Evolutionary conservation across 140 eudicot species (phyloP).

Genomic region (Anethum foeniculum): DNA sequence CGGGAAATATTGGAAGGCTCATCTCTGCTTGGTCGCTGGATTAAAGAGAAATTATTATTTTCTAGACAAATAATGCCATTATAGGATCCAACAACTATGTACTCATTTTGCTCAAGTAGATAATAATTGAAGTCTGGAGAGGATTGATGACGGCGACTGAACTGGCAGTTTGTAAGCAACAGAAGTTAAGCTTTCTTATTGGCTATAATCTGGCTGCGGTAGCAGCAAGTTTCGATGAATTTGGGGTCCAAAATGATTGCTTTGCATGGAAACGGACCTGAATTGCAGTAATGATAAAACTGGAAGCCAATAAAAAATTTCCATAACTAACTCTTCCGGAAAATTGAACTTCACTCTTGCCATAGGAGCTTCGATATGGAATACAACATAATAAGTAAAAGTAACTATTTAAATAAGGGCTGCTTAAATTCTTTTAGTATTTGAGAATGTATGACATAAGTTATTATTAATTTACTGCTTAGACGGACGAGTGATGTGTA

Average conservation of each 20-base stretch:
- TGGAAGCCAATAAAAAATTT: neutral
- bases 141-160: neutral
- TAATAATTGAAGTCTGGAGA: neutral
- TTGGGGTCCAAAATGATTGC: neutral
- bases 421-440: too few relatives aligned
- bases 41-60: neutral
- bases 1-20: neutral
- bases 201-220: neutral
- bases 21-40: neutral
- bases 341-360: too few relatives aligned
- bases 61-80: neutral
- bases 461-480: too few relatives aligned
- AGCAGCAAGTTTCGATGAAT: neutral
- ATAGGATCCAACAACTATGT: neutral
- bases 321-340: neutral
- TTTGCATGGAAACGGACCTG: neutral
- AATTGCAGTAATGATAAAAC: neutral
- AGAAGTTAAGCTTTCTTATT: neutral
- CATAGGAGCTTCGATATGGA: too few relatives aligned
- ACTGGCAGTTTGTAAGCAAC: too few relatives aligned
- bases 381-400: too few relatives aligned
- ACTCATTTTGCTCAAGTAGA: neutral
- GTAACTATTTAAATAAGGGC: too few relatives aligned
- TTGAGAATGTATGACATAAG: too few relatives aligned
- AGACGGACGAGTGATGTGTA: too few relatives aligned